Conservation (phyloP, 83 land plant genomes). For the Larix sibirica region DNA sequence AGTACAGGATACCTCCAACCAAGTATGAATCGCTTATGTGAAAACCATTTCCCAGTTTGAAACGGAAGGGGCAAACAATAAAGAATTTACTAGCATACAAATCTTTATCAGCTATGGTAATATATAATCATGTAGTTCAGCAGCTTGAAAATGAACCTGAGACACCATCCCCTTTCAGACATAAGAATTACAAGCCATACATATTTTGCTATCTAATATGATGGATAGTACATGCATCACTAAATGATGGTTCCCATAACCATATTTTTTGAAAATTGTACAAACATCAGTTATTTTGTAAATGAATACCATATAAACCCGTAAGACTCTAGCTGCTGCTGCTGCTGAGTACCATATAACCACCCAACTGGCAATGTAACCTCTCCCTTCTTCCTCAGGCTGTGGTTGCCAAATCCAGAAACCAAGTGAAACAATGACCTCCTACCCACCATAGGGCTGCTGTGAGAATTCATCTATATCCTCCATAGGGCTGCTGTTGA, state of each 20-base stretch:
- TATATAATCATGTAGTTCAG: slow-evolving; percentile 4
- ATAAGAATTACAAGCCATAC: slow-evolving; percentile 14
- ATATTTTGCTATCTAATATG: background rate
- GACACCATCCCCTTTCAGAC: slow-evolving; percentile 7
- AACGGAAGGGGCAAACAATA: slow-evolving; percentile 9
- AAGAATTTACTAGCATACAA: slow-evolving; percentile 8
- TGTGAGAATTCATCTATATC: background rate
- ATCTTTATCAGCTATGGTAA: slow-evolving; percentile 10
- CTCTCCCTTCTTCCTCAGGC: background rate
- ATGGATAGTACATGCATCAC: slow-evolving; percentile 1
- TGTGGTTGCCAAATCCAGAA: background rate
- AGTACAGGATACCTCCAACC: background rate
- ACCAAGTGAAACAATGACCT: background rate
- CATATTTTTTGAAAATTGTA: background rate
- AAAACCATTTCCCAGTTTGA: slow-evolving; percentile 8
- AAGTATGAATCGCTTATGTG: background rate
- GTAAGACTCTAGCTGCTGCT: background rate
- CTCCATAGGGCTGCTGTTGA: slow-evolving; percentile 60
- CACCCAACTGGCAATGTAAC: slow-evolving; percentile 1
- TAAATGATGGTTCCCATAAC: background rate
- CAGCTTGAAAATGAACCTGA: background rate
- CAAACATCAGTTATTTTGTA: background rate
- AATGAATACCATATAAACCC: slow-evolving; percentile 2
- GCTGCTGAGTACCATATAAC: background rate
- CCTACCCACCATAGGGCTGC: too few relatives aligned